These are phyloP conservation scores for Tubosaeta sp. DNA, from an alignment of 768 basidiomycete species.

Conservation along the genomic window DNA sequence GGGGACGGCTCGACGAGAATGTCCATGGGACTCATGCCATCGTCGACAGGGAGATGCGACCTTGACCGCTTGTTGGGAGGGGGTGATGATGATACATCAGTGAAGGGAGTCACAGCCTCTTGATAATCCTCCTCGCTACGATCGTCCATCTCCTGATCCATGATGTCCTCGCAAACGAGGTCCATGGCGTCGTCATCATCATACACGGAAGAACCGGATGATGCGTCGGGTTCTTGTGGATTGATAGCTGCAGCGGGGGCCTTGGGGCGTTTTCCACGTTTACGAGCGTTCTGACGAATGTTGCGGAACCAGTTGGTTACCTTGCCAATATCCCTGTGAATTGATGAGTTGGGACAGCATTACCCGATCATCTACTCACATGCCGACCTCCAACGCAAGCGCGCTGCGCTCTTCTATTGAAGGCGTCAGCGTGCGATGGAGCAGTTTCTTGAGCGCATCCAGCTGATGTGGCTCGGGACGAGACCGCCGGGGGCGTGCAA, in stretches of 20 bases:
- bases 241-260: slow-evolving; percentile 32
- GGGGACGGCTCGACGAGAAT: slow-evolving; percentile 38
- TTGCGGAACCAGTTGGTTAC: slow-evolving; percentile 90
- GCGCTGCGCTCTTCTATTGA: slow-evolving; percentile 76
- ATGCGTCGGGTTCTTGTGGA: slow-evolving; percentile 45
- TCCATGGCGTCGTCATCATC: slow-evolving; percentile 48
- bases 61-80: slow-evolving; percentile 30
- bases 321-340: slow-evolving; percentile 67
- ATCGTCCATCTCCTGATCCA: slow-evolving; percentile 47
- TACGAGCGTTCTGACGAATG: slow-evolving; percentile 74
- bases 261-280: slow-evolving; percentile 54
- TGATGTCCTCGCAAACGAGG: slow-evolving; percentile 38
- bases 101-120: slow-evolving; percentile 71
- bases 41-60: slow-evolving; percentile 30
- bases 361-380: slow-evolving; percentile 40
- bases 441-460: slow-evolving; percentile 67
- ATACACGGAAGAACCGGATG: slow-evolving; percentile 49
- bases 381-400: slow-evolving; percentile 72
- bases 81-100: slow-evolving; percentile 44
- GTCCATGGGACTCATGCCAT: slow-evolving; percentile 29
- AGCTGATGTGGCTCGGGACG: slow-evolving; percentile 79
- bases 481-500: slow-evolving; percentile 60
- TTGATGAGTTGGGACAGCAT: slow-evolving; percentile 3
- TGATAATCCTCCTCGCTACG: slow-evolving; percentile 68
- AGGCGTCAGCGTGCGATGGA: slow-evolving; percentile 63